Conservation (phyloP, 2,329 filamentous ascomycete species). For the Fusarium bulbicola region DNA sequence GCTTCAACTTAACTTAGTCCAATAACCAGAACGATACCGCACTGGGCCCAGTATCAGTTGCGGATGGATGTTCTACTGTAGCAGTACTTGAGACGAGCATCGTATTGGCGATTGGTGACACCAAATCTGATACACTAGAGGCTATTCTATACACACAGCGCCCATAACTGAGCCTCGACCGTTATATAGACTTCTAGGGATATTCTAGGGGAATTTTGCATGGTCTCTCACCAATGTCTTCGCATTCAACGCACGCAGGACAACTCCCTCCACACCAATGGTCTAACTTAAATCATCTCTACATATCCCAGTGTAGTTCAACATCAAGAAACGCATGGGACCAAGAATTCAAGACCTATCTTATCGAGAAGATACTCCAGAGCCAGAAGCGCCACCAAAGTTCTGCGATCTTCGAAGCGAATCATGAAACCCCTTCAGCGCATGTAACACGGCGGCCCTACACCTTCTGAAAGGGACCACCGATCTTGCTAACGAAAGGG, state of each 20-base stretch:
- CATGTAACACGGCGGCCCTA: not conserved
- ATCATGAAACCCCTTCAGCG: not conserved
- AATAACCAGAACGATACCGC: not conserved
- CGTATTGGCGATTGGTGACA: not conserved
- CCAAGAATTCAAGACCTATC: not conserved
- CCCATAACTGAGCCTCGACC: not conserved
- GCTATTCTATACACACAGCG: accelerated
- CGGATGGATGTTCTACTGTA: not conserved
- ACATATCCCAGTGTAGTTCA: accelerated
- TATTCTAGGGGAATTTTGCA: accelerated
- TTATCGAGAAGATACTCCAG: not conserved
- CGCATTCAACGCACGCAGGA: accelerated
- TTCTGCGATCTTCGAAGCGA: accelerated
- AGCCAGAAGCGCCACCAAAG: not conserved
- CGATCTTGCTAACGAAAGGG: accelerated
- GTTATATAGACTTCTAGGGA: not conserved
- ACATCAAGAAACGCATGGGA: accelerated
- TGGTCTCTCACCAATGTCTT: not conserved
- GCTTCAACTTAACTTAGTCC: not conserved
- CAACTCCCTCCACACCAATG: not conserved
- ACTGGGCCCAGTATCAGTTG: no score
- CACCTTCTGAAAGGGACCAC: not conserved
- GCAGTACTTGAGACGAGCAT: not conserved
- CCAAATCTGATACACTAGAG: not conserved
- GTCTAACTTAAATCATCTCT: accelerated